Percentiles rank a stretch among this genome's conserved stretches.
Conservation (phyloP, 768 basidiomycete species). For the Tremella yokohamensis region DNA sequence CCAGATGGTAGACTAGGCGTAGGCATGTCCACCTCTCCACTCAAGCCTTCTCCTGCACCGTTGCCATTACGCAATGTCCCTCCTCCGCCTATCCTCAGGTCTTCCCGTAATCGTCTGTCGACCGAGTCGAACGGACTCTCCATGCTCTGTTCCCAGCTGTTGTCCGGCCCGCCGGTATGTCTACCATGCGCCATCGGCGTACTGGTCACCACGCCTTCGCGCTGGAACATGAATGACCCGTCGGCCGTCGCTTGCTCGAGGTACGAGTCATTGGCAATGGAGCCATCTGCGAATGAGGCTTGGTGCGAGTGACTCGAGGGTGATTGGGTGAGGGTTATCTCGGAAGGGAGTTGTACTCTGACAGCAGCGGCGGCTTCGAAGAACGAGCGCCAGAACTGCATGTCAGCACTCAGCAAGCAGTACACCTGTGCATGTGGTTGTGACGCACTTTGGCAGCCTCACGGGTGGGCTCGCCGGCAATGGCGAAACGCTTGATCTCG, state of each 20-base stretch:
- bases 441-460: constrained; percentile 81
- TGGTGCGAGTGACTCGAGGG: constrained; percentile 1
- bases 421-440: not conserved
- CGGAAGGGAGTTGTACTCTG: constrained; percentile 63
- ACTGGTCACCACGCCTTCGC: constrained; percentile 12
- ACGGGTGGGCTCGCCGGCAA: constrained; percentile 78
- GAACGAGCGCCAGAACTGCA: constrained; percentile 92
- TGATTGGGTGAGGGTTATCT: constrained; percentile 54
- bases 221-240: constrained; percentile 7
- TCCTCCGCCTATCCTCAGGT: constrained; percentile 31
- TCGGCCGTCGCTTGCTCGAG: not conserved
- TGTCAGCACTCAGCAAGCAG: not conserved
- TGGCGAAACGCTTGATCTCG: constrained; percentile 82
- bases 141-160: constrained; percentile 64
- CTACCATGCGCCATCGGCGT: constrained; percentile 12
- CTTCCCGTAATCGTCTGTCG: constrained; percentile 40
- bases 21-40: constrained; percentile 21
- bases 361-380: constrained; percentile 91
- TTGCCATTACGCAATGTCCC: not conserved
- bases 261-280: not conserved
- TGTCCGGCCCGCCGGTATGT: constrained; percentile 6
- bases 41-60: not conserved
- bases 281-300: constrained; percentile 18
- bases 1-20: constrained; percentile 37
- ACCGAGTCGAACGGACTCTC: constrained; percentile 71